Evolutionary conservation across 2,329 filamentous ascomycete genomes (phyloP).

Genomic region (Decorospora gaudefroyi): DNA sequence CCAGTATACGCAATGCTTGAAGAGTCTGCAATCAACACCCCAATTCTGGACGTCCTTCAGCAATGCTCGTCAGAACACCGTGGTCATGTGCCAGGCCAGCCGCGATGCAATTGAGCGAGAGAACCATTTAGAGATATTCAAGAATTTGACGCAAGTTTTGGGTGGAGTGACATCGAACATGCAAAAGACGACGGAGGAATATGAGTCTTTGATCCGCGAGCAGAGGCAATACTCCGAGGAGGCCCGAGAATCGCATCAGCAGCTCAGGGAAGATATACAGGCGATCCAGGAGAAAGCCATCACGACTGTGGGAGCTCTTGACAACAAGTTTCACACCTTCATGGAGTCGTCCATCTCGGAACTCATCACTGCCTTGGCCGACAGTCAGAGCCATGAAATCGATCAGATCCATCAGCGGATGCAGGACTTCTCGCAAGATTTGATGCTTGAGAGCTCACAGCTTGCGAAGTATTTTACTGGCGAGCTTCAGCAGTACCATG

Average conservation of each 20-base stretch:
- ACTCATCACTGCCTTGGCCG: conserved; percentile 23
- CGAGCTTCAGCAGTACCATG: conserved; percentile 25
- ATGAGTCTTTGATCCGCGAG: conserved; percentile 29
- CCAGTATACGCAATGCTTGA: conserved; percentile 58
- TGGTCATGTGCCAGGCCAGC: conserved; percentile 65
- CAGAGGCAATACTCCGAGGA: conserved; percentile 32
- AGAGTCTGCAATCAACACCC: conserved; percentile 57
- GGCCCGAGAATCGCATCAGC: conserved; percentile 25
- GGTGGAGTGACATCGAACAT: conserved; percentile 29
- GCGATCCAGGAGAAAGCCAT: conserved; percentile 29
- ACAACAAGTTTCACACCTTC: conserved; percentile 28
- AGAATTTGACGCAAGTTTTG: conserved; percentile 39
- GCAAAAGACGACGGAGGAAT: conserved; percentile 29
- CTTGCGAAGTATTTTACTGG: conserved; percentile 18
- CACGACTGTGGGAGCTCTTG: conserved; percentile 20
- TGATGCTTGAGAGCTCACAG: conserved; percentile 25
- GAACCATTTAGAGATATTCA: conserved; percentile 43
- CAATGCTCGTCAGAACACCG: conserved; percentile 64
- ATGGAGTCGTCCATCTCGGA: conserved; percentile 26
- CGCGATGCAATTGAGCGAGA: conserved; percentile 63
- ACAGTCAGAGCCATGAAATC: conserved; percentile 25
- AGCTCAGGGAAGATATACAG: conserved; percentile 23
- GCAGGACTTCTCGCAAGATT: conserved; percentile 27
- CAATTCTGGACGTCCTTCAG: conserved; percentile 69
- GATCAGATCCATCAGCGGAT: conserved; percentile 20